Base-by-base conservation (phyloP, 164 flowering plant species). In the Macadamia integrifolia region DNA sequence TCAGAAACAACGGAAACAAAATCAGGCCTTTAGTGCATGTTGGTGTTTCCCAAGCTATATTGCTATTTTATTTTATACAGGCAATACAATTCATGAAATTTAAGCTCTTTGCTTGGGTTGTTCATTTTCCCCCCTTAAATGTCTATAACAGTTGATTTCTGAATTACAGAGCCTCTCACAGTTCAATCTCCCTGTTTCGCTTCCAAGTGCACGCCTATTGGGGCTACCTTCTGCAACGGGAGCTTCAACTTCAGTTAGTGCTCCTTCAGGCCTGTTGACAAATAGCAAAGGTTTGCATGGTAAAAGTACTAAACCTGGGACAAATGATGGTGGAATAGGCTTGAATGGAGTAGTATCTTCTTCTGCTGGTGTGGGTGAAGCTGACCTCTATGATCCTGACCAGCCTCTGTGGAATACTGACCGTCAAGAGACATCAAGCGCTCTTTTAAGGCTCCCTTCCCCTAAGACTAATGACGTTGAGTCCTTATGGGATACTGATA, bases 381-480 rank as follows among this genome's bases (percentile, higher is more conserved):
- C 87, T 69, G 99, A 94, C 77, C 77, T 90, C 6, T 94, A 94
- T 77, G 97, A 94, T 83, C 99, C 99, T 71, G 99, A 94, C 80
- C 93, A 94, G 80, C 99, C 97, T 62, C 68, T 89, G 44, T 90
- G 93, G 97, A 84, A 77, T 72, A 87, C 82, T 78, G 81, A 79
- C 74, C 67, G 76, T 58, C 80, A 84, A 48, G 89, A 86, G 74
- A 74, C 86, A 56, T 84, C 93, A 64, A 69, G 75, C 66, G 71
- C 82, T 18, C 74, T 85, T 52, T 65, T 75, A 56, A 76, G 71
- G n/a, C 71, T 75, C 48, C 82, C 79, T 71, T 80, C 89, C 67
- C 78, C 85, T 4, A 83, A 78, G 67, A 66, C 66, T 72, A 80
- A 84, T 74, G 82, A 83, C 60, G 50, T 72, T 62, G 91, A 74